A percentile compares a stretch with the other conserved stretches of the same genome.
Conservation (phyloP, 1,284 basidiomycete species). For the Wallemia hederae region DNA sequence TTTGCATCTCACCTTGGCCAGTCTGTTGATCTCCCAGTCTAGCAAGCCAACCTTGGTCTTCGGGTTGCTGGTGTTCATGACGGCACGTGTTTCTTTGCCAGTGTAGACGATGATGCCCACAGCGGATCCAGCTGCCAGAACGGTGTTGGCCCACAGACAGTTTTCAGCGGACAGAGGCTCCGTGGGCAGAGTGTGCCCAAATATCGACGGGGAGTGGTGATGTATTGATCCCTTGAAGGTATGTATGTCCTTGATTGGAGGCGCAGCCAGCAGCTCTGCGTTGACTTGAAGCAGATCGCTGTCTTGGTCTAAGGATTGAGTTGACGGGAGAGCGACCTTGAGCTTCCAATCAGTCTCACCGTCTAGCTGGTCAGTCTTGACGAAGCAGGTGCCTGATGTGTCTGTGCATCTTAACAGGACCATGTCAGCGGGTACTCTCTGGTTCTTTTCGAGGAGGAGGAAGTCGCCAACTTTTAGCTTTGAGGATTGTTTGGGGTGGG, state of each 20-base stretch:
- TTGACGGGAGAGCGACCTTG: constrained; percentile 55
- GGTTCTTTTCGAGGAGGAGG: constrained; percentile 79
- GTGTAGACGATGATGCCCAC: constrained; percentile 85
- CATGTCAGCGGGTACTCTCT: constrained; percentile 83
- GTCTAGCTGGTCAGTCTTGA: constrained; percentile 90
- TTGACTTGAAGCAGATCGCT: constrained; percentile 38
- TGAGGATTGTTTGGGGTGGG: constrained; percentile 43
- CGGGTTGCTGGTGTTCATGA: constrained; percentile 97
- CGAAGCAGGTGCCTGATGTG: constrained; percentile 71
- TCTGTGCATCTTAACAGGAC: constrained; percentile 68
- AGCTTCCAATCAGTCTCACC: constrained; percentile 99
- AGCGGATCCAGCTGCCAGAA: constrained; percentile 76
- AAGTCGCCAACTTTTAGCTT: constrained; percentile 73
- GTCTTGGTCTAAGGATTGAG: constrained; percentile 41
- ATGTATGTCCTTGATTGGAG: constrained; percentile 55
- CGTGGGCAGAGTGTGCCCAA: constrained; percentile 20
- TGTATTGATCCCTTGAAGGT: constrained; percentile 66
- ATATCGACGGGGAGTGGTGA: constrained; percentile 31
- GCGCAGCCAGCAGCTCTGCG: constrained; percentile 52
- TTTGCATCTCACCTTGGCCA: constrained; percentile 44
- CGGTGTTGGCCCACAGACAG: constrained; percentile 89
- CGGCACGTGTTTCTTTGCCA: constrained; percentile 73
- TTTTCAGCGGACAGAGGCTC: constrained; percentile 75
- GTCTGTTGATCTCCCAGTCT: constrained; percentile 77
- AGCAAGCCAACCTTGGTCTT: constrained; percentile 78